Base-by-base conservation (phyloP, 768 basidiomycete genomes). In the Lactarius hengduanensis region DNA sequence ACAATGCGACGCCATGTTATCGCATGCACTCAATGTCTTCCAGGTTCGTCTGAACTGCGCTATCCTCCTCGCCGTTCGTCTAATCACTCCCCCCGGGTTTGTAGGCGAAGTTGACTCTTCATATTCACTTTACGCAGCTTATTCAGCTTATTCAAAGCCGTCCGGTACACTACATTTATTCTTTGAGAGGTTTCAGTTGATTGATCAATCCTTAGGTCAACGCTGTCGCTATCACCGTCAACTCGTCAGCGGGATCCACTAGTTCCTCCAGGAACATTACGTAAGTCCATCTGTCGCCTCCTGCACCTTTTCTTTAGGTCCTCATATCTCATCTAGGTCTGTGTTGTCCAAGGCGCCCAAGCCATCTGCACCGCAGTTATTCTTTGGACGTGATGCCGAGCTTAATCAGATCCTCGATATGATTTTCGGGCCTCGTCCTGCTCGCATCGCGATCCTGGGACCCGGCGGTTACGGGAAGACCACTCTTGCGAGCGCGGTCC, bases 401-500 rank as follows among this genome's bases (percentile, higher is more conserved):
- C 18, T 64, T 9, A 10, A 26, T 16, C 43, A 57, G 56, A 64
- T 64, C 40, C 18, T 64, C n/a, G 54, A 63, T 18, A 18, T 50
- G 53, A 6, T 55, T 40, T 30, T 56, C 26, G 28, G 60, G 15
- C 13, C 41, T 15, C 43, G 34, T 30, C 63, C 63, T 18, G 56
- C 56, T 40, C 38, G 56, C 34, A 28, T 55, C 32, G 62, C 53
- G 72, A n/a, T 53, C 50, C 15, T 53, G 26, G 50, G 50, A 22
- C 28, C 61, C 5, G 79, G 78, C 10, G 79, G 79, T 22, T 79
- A 79, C 67, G 78, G 79, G 15, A 80, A 80, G 64, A 79, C 79
- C 6, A 73, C 77, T 4, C 63, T 76, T 28, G 77, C 79, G 2
- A 69, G 77, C 4, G 74, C 75, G 2, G 72, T 78, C n/a, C 71